Percentiles rank a stretch among this genome's conserved stretches.
These are phyloP conservation scores for Lecanoromycetidae sp. DNA, from an alignment of 2,329 filamentous ascomycete species.

Conservation along the genomic window DNA sequence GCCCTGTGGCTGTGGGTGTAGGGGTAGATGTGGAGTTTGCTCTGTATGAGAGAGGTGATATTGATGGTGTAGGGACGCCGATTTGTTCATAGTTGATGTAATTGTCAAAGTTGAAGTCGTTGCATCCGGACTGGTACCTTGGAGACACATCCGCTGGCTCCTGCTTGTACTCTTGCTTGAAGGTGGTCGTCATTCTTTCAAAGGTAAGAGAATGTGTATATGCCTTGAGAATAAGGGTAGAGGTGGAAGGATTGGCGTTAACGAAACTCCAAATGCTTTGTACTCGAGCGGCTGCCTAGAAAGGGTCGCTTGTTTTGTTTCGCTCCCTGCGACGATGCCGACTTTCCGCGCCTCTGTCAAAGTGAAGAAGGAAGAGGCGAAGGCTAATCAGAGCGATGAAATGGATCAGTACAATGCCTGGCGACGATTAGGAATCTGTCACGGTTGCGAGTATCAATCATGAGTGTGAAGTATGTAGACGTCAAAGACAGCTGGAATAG, in stretches of 20 bases:
- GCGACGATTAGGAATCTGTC: too few relatives aligned
- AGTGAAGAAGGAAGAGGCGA: neutral
- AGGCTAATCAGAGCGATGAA: too few relatives aligned
- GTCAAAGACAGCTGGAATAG: too few relatives aligned
- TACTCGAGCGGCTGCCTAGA: constrained; percentile 3
- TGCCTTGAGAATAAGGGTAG: neutral
- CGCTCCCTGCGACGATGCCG: neutral
- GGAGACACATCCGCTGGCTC: constrained; percentile 5
- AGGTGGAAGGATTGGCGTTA: neutral
- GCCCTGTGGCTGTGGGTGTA: constrained; percentile 42
- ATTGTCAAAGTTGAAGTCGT: constrained; percentile 26
- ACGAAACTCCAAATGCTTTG: neutral
- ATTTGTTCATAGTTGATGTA: constrained; percentile 47
- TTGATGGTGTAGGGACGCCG: constrained; percentile 44
- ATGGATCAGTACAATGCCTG: neutral
- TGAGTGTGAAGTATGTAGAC: too few relatives aligned
- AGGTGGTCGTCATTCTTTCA: constrained; percentile 7
- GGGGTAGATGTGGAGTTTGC: constrained; percentile 41
- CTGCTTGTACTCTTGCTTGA: constrained; percentile 1
- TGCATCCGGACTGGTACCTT: constrained; percentile 21
- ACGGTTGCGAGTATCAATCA: too few relatives aligned
- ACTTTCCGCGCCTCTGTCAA: neutral
- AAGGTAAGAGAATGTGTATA: too few relatives aligned
- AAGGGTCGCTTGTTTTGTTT: constrained; percentile 1
- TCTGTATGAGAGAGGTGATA: constrained; percentile 44